Conservation (phyloP, 257 asterid species). For the Echium plantagineum region DNA sequence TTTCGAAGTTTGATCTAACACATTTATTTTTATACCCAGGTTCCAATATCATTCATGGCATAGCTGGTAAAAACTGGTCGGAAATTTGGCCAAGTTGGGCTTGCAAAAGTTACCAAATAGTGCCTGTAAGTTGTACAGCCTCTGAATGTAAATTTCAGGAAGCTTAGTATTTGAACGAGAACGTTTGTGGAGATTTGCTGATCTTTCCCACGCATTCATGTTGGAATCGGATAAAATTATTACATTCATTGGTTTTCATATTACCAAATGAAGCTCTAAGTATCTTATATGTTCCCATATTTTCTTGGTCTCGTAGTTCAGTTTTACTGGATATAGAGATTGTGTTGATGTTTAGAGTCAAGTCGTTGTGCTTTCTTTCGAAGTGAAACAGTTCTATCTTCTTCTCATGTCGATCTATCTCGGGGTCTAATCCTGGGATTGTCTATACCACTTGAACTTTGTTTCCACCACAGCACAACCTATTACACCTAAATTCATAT, state of each 20-base stretch:
- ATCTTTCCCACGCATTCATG: background rate
- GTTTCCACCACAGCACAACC: too few species aligned
- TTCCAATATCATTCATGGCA: background rate
- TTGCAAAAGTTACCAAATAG: background rate
- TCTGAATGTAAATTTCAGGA: background rate
- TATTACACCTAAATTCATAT: too few species aligned
- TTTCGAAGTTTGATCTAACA: background rate
- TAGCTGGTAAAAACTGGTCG: background rate
- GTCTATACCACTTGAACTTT: too few species aligned
- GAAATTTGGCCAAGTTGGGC: background rate
- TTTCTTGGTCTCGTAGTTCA: background rate
- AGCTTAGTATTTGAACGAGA: too few species aligned
- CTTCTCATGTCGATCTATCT: too few species aligned
- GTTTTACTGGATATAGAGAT: background rate
- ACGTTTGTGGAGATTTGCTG: background rate
- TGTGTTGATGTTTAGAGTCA: background rate
- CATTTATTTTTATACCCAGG: background rate
- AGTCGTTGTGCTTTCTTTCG: too few species aligned
- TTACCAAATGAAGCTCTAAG: background rate
- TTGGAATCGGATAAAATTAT: too few species aligned
- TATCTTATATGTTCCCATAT: background rate
- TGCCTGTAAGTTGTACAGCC: slow-evolving; percentile 1
- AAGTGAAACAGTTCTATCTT: too few species aligned
- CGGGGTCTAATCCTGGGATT: too few species aligned
- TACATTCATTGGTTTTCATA: too few species aligned